phyloP scores from a whole-genome alignment of 2,329 filamentous ascomycete species.

The Colletotrichum viniferum region DNA sequence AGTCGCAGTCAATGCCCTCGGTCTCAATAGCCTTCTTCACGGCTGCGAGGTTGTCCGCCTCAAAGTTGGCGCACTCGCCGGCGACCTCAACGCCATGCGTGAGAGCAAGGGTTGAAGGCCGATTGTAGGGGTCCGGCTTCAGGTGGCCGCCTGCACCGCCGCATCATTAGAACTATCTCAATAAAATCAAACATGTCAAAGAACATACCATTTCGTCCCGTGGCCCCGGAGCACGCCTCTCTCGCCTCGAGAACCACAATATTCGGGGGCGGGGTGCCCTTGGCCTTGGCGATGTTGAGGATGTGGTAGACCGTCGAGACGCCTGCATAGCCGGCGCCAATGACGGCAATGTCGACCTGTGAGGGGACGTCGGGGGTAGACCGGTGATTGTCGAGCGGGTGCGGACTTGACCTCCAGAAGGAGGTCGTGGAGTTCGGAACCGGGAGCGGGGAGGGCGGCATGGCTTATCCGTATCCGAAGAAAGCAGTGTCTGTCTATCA shows the following conservation, averaged over 20 bases:
- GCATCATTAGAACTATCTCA: constrained; percentile 37
- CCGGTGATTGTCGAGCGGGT: constrained; percentile 22
- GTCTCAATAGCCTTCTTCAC: constrained; percentile 40
- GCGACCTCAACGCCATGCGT: constrained; percentile 34
- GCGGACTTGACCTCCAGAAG: constrained; percentile 23
- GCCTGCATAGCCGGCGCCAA: constrained; percentile 23
- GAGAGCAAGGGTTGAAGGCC: constrained; percentile 60
- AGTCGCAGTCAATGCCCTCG: constrained; percentile 47
- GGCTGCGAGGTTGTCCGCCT: constrained; percentile 38
- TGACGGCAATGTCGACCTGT: constrained; percentile 16
- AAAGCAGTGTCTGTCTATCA: neutral
- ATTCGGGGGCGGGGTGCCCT: constrained; percentile 25
- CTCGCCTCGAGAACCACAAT: constrained; percentile 56
- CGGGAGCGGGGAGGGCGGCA: constrained; percentile 12
- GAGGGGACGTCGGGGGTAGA: constrained; percentile 18
- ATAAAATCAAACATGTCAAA: constrained; percentile 43
- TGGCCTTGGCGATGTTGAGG: constrained; percentile 29
- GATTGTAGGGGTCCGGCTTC: constrained; percentile 55
- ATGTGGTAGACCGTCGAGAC: constrained; percentile 23
- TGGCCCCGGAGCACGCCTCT: constrained; percentile 54
- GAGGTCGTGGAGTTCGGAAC: constrained; percentile 20
- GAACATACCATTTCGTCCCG: constrained; percentile 54
- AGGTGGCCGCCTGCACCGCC: constrained; percentile 50
- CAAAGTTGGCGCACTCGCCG: constrained; percentile 52
- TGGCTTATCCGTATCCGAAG: neutral